Evolutionary conservation across 78 protist genomes (phyloP).

Genomic region (Acrasis kona): DNA sequence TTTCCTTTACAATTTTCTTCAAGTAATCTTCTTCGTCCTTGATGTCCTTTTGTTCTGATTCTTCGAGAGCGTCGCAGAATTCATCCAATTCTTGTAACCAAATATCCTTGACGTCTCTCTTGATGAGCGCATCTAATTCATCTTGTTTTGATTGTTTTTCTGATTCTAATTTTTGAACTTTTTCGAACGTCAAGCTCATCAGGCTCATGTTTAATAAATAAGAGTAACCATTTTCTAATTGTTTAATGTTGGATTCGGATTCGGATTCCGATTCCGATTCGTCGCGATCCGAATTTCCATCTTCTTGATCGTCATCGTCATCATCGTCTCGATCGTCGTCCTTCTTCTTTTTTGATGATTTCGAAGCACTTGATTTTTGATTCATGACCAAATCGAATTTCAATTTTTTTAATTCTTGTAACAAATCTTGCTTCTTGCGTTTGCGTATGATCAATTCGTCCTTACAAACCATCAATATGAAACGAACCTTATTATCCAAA

Average conservation of each 20-base stretch:
- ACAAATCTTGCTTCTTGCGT: constrained; percentile 34
- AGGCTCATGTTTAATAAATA: not conserved
- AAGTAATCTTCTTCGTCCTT: not conserved
- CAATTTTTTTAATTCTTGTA: constrained; percentile 34
- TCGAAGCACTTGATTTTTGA: not conserved
- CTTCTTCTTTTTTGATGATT: not conserved
- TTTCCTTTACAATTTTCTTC: not conserved
- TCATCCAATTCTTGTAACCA: constrained; percentile 4
- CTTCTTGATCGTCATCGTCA: not conserved
- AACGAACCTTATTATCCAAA: constrained; percentile 67
- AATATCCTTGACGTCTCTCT: not conserved
- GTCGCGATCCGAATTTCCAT: not conserved
- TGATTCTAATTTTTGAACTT: not conserved
- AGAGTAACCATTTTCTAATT: not conserved
- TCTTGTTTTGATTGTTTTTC: not conserved
- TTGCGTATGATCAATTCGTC: constrained; percentile 49
- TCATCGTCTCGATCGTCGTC: not conserved
- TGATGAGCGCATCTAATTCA: not conserved
- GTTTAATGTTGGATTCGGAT: not conserved
- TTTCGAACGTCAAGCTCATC: not conserved
- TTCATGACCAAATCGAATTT: not conserved
- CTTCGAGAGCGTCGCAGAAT: not conserved
- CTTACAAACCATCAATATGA: constrained; percentile 53
- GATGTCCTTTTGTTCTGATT: not conserved
- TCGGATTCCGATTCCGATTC: too few relatives aligned